Evolutionary conservation across 306 rosid species (phyloP).

Genomic region (Quercus aquifolioides): DNA sequence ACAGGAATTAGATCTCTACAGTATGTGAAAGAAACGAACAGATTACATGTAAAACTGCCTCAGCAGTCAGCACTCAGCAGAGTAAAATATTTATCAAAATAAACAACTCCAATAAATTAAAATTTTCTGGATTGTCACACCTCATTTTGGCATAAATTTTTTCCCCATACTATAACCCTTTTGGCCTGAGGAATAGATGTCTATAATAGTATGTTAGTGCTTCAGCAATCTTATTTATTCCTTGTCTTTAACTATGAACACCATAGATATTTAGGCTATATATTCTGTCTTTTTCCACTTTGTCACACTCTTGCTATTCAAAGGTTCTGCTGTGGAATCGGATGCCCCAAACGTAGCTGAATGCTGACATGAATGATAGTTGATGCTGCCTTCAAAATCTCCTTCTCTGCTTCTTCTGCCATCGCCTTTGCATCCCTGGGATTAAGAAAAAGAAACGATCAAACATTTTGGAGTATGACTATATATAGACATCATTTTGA

Average conservation of each 20-base stretch:
- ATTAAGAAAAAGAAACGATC: background rate
- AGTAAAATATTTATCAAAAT: background rate
- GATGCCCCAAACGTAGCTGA: conserved; percentile 69
- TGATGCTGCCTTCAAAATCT: conserved; percentile 45
- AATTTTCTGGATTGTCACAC: background rate
- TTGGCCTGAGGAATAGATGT: background rate
- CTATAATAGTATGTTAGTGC: background rate
- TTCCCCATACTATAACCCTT: background rate
- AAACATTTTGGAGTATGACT: background rate
- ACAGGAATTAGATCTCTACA: background rate
- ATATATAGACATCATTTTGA: background rate
- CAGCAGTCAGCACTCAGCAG: background rate
- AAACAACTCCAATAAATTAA: background rate
- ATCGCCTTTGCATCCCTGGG: conserved; percentile 69
- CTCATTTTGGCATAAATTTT: background rate
- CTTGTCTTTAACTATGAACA: background rate
- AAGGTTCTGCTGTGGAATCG: conserved; percentile 41
- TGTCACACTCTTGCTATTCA: conserved; percentile 5
- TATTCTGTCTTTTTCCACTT: background rate
- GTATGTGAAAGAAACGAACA: background rate
- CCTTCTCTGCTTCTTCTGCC: conserved; percentile 60
- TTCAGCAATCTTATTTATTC: background rate
- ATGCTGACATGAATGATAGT: conserved; percentile 58
- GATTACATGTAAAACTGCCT: background rate
- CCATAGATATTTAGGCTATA: background rate